Conservation (phyloP, 2,329 filamentous ascomycete genomes). For the Ceratocystis harringtonii region DNA sequence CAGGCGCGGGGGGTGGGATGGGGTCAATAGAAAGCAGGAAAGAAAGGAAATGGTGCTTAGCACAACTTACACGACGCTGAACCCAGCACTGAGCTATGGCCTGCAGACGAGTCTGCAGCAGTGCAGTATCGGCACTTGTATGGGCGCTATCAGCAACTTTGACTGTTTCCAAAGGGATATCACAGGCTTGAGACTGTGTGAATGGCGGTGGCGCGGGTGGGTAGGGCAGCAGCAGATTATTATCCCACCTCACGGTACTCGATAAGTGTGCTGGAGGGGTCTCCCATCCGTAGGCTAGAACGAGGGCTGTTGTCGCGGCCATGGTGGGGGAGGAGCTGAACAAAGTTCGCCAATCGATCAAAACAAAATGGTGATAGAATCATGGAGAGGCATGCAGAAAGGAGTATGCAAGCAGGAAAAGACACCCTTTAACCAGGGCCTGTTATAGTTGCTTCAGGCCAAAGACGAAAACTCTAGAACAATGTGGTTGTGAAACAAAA, state of each 20-base stretch:
- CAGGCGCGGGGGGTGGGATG: not conserved
- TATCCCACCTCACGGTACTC: not conserved
- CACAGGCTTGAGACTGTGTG: not conserved
- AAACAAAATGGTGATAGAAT: not conserved
- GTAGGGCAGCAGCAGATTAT: not conserved
- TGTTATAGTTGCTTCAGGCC: not conserved
- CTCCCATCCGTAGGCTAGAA: not conserved
- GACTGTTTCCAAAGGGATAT: not conserved
- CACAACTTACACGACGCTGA: not conserved
- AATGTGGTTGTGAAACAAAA: not conserved
- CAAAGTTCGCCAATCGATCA: not conserved
- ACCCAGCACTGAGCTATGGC: not conserved
- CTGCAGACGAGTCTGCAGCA: not conserved
- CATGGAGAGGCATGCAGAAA: not conserved
- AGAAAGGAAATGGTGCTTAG: not conserved
- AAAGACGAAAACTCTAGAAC: not conserved
- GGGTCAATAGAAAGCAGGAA: not conserved
- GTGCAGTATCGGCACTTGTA: not conserved
- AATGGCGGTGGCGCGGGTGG: not conserved
- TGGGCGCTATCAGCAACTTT: not conserved
- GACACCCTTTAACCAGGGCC: not conserved
- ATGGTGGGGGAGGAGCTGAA: constrained; percentile 1
- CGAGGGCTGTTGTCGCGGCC: not conserved
- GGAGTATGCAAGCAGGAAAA: too few species aligned
- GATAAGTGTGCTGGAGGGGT: not conserved